Evolutionary conservation across 1,284 basidiomycete species (phyloP), one percentile per base, ranked within the genome.

Genomic region (Pyrrhoderma lamaoense): DNA sequence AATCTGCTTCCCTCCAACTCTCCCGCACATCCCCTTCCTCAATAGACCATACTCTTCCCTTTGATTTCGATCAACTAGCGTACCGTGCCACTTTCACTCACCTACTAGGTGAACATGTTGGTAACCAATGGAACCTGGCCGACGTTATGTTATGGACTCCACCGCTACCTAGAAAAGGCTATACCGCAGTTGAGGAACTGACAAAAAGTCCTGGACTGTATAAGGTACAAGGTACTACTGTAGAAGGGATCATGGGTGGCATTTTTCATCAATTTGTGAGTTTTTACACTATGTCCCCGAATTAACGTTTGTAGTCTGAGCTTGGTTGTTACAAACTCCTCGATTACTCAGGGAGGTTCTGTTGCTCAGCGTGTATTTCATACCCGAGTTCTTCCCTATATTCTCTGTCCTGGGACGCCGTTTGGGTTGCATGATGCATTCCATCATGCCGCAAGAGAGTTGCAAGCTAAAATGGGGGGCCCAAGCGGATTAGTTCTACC

Each of bases 221-320:
- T 61, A 89, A 89, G 61, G 78, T 89, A 22, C 77, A 84, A 60
- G 87, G 88, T 4, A 80, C 85, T 49, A 74, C 80, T 0, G 83
- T 89, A 2, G 77, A 84, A 57, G 86, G 84, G 1, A 70, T 89
- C n/a, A 65, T 89, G 31, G 87, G 87, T 22, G 85, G 81, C 1
- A 74, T 89, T 9, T 88, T 79, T 61, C 78, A 84, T 59, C 85
- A 90, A 70, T 86, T 82, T 64, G 87, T 89, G 60, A 58, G 85
- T 77, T 9, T n/a, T n/a, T n/a, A n/a, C n/a, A n/a, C n/a, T n/a
- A n/a, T n/a, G n/a, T n/a, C n/a, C n/a, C n/a, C n/a, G n/a, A n/a
- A n/a, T n/a, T n/a, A n/a, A n/a, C n/a, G n/a, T n/a, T n/a, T n/a
- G n/a, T n/a, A n/a, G n/a, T n/a, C n/a, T n/a, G n/a, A n/a, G n/a